Conservation (phyloP, 805 yeast species). For the Isabelozyma rhagii region DNA sequence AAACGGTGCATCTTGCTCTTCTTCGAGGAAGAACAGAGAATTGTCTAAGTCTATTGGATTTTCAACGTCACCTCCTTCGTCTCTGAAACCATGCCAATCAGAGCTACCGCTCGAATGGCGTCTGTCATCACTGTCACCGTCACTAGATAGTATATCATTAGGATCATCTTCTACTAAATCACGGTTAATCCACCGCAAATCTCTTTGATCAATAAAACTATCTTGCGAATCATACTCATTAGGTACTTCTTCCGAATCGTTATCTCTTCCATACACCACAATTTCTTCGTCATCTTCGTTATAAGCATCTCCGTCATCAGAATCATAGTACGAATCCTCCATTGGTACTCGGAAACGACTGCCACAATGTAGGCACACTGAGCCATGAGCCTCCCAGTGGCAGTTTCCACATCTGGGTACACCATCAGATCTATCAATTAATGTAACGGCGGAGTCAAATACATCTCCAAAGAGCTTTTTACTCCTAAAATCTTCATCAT, state of each 20-base stretch:
- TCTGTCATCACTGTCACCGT: conserved; percentile 4
- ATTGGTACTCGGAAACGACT: conserved; percentile 41
- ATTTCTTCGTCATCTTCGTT: conserved; percentile 32
- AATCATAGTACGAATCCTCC: conserved; percentile 31
- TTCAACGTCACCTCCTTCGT: conserved; percentile 1
- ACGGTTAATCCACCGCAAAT: conserved; percentile 16
- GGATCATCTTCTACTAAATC: conserved; percentile 7
- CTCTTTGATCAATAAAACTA: conserved; percentile 30
- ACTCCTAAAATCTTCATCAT: conserved; percentile 35
- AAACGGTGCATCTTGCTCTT: neutral
- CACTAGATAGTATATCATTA: conserved; percentile 6
- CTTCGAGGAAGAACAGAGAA: neutral
- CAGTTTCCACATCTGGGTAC: conserved; percentile 73
- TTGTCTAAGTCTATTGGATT: neutral
- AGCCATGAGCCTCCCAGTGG: conserved; percentile 76
- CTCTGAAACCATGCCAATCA: conserved; percentile 19
- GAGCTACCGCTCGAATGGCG: conserved; percentile 1
- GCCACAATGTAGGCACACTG: conserved; percentile 68
- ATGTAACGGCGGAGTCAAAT: conserved; percentile 50
- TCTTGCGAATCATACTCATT: conserved; percentile 28
- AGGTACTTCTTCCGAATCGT: conserved; percentile 7
- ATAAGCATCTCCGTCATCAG: conserved; percentile 36
- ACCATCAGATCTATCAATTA: conserved; percentile 65
- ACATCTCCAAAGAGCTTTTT: conserved; percentile 45
- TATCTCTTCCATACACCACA: conserved; percentile 9